These are phyloP conservation scores for Chlorella ohadii DNA, from an alignment of 139 green algal species.

Conservation along the genomic window DNA sequence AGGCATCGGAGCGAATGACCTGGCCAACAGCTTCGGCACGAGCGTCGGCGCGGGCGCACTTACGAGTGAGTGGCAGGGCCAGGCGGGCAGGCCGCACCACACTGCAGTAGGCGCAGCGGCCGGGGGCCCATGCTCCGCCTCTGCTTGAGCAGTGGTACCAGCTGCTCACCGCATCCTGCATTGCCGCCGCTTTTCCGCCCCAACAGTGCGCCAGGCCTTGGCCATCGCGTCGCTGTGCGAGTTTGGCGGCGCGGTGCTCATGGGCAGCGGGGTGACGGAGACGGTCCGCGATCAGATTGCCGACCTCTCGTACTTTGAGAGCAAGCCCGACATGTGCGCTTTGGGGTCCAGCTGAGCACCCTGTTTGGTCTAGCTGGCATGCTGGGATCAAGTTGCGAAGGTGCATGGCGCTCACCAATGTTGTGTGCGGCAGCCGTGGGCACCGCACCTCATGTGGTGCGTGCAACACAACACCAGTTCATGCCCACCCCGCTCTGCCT, in stretches of 20 bases:
- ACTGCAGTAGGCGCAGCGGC: too few species aligned
- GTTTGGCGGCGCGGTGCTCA: conserved; percentile 51
- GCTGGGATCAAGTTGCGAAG: too few species aligned
- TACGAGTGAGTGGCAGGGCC: conserved; percentile 1
- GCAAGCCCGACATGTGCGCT: conserved; percentile 4
- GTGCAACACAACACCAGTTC: too few species aligned
- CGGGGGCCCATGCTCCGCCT: too few species aligned
- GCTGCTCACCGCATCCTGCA: not conserved
- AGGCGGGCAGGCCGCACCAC: too few species aligned
- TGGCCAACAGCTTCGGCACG: conserved; percentile 52
- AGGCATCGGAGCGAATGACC: conserved; percentile 43
- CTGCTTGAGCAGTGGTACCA: not conserved
- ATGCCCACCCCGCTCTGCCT: not conserved
- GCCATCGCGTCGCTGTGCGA: conserved; percentile 46
- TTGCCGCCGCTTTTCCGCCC: not conserved
- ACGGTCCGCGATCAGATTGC: conserved; percentile 17
- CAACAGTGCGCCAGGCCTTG: conserved; percentile 43
- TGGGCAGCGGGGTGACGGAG: conserved; percentile 39
- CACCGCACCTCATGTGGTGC: too few species aligned
- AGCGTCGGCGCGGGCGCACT: conserved; percentile 48
- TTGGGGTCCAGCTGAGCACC: too few species aligned
- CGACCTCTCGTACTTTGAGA: not conserved
- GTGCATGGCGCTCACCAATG: too few species aligned
- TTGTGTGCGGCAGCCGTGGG: too few species aligned
- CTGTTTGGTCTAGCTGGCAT: too few species aligned